Evolutionary conservation across 2,329 filamentous ascomycete species (phyloP), one percentile per base, ranked within the genome.

Genomic region (Colletotrichum falcatum): DNA sequence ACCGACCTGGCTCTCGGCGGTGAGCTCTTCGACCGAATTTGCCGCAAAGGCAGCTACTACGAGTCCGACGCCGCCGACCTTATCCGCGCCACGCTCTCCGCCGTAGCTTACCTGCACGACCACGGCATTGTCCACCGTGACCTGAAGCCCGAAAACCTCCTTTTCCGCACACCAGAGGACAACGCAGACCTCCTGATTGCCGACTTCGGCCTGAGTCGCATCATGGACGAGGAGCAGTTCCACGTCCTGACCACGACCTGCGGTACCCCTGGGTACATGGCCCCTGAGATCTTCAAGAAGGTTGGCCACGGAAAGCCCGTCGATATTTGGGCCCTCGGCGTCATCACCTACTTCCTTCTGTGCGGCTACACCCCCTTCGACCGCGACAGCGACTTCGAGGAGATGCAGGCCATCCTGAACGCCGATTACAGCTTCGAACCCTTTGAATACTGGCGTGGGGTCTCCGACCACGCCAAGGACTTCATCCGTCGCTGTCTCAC

Each of bases 151-250:
- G 96, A 99, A 83, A 98, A 99, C 79, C 86, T 99, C 7, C 89
- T 99, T 30, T 99, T 99, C 85, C 90, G 96, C 75, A 98, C 96
- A 0, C 96, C 96, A 37, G 96, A 99, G 81, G 96, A 99, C 81
- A 98, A 98, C 78, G 94, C 96, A 58, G 96, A 99, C 82, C 88
- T 99, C 37, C 85, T 99, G 69, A 99, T 99, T 79, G 96, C 96
- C 72, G 96, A 99, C 80, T 99, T 99, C 81, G 96, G 96, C 12
- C 86, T 99, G 60, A 96, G 92, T 33, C 90, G 96, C 69, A 98
- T 99, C 82, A 98, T 99, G 95, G 96, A 99, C 78, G 96, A 98
- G 82, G 94, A 98, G 82, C 94, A 97, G 79, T 98, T 98, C 81
- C 96, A 98, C 79, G 95, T 98, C 37, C 85, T 99, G 73, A 99